Evolutionary conservation across 805 yeast genomes (phyloP), one percentile per base, ranked within the genome.

Genomic region (Teunomyces aglyptinius): DNA sequence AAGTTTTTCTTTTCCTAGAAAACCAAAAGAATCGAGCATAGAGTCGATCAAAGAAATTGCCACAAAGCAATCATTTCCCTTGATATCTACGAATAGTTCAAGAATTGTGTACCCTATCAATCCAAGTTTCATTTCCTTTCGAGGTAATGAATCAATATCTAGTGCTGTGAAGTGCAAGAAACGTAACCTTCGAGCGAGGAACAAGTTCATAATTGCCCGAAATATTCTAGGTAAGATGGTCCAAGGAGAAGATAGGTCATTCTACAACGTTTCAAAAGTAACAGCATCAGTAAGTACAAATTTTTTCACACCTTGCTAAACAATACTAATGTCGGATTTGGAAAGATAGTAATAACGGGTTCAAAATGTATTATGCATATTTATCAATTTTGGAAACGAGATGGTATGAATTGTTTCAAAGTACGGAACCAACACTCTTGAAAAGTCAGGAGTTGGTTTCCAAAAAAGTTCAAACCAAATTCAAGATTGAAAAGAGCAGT

Each of bases 191-290:
- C 43, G 56, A 16, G 45, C 57, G 6, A 44, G 61, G 43, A 59
- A 59, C 45, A 49, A 46, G 35, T 59, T 54, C 36, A 58, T 59
- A 11, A 46, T 58, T 16, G 62, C 61, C 11, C 49, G 64, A 26
- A 51, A 50, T 47, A 27, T 50, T 5, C 22, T 59, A 12, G 48
- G 56, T 10, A 46, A 45, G n/a, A 19, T 54, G 19, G 28, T 59
- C 4, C 34, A 45, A 18, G 38, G 41, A 12, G 39, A 42, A 22
- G 43, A 40, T 7, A 36, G 41, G n/a, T 33, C 19, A 22, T 54
- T 54, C n/a, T 49, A 45, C 28, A 36, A 47, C 8, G 48, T 54
- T 2, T 50, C 59, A 11, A 19, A 43, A 15, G 57, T 50, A 49
- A 27, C 49, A 22, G 33, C 28, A 7, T 34, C 19, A 7, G 40